Evolutionary conservation across 805 yeast genomes (phyloP).

Genomic region (Candida pseudoglaebosa): DNA sequence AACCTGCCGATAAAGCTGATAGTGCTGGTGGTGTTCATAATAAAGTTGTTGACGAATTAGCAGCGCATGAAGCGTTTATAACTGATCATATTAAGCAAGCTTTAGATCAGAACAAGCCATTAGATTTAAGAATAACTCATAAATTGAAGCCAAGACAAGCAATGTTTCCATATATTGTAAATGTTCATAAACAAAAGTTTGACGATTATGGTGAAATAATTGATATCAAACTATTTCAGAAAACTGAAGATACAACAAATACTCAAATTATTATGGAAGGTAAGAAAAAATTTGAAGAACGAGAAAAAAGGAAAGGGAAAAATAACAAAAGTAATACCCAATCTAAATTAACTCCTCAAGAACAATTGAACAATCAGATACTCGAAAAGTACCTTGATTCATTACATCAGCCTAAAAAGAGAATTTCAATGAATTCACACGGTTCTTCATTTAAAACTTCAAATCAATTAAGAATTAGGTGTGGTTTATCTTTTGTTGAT

Average conservation of each 20-base stretch:
- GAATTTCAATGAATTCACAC: constrained; percentile 25
- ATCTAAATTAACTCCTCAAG: constrained; percentile 39
- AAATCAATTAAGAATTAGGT: constrained; percentile 48
- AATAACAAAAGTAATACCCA: constrained; percentile 15
- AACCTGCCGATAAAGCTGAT: constrained; percentile 3
- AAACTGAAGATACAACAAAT: constrained; percentile 46
- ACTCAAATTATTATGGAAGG: constrained; percentile 34
- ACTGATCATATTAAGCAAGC: constrained; percentile 34
- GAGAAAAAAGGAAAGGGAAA: constrained; percentile 20
- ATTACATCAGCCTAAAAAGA: constrained; percentile 47
- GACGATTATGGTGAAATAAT: constrained; percentile 90
- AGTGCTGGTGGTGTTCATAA: constrained; percentile 3
- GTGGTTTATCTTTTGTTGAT: constrained; percentile 75
- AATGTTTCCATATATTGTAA: constrained; percentile 69
- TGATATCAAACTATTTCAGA: constrained; percentile 58
- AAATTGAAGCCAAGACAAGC: constrained; percentile 49
- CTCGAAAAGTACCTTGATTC: constrained; percentile 44
- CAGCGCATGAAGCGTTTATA: constrained; percentile 38
- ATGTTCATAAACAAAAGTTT: constrained; percentile 46
- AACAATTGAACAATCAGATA: constrained; percentile 36
- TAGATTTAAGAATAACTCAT: constrained; percentile 48
- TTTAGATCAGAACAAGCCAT: constrained; percentile 42
- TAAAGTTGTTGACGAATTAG: constrained; percentile 25
- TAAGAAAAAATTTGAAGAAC: constrained; percentile 32
- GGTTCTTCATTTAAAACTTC: constrained; percentile 15